phyloP scores from a whole-genome alignment of 2,329 filamentous ascomycete species.

The Apiospora phragmitis region DNA sequence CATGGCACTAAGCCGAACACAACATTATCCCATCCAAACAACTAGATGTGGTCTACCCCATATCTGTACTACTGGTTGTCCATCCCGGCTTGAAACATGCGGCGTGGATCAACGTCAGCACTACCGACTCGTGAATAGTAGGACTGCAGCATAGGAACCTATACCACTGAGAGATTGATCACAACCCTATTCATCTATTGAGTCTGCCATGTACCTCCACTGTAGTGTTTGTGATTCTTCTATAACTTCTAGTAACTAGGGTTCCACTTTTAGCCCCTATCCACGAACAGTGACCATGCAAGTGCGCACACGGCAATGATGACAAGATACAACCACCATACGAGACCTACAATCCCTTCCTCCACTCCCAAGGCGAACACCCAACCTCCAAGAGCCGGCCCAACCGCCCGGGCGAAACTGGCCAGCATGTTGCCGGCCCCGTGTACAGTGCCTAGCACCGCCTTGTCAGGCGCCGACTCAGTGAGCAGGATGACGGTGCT shows the following conservation, averaged over 20 bases:
- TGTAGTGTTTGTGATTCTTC: neutral
- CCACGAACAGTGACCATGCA: conserved; percentile 29
- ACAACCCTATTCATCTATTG: neutral
- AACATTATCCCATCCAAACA: neutral
- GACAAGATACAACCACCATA: conserved; percentile 32
- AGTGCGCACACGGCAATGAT: conserved; percentile 27
- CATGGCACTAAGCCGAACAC: rapidly evolving
- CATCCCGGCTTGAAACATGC: neutral
- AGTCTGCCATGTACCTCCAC: neutral
- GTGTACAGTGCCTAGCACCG: conserved; percentile 38
- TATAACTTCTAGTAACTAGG: neutral
- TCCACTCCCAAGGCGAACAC: conserved; percentile 30
- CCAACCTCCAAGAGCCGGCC: conserved; percentile 18
- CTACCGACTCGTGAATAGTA: too few species aligned
- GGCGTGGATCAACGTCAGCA: too few species aligned
- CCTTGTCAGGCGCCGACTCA: conserved; percentile 35
- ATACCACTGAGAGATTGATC: too few species aligned
- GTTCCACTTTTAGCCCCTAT: conserved; percentile 12
- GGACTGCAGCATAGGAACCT: too few species aligned
- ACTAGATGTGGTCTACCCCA: neutral
- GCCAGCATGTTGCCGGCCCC: conserved; percentile 33
- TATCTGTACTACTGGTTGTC: neutral
- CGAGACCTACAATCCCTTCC: conserved; percentile 27
- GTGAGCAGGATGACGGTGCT: conserved; percentile 41
- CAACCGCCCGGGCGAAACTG: conserved; percentile 27